A percentile compares a stretch with the other conserved stretches of the same genome.
These are phyloP conservation scores for Lachnellula arida DNA, from an alignment of 2,329 filamentous ascomycete species.

Conservation along the genomic window DNA sequence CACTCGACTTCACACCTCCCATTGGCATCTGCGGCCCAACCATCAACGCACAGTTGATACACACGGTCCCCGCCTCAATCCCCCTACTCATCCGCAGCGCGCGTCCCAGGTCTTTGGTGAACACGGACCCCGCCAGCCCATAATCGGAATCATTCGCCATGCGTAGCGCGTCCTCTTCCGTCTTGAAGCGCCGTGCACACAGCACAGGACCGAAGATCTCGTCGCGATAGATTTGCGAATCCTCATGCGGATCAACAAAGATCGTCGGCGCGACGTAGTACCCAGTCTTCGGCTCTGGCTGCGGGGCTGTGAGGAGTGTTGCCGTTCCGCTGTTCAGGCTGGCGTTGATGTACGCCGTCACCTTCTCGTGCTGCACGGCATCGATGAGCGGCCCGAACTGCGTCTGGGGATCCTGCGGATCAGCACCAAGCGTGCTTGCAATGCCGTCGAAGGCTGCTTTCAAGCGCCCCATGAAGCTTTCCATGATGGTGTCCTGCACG, in stretches of 20 bases:
- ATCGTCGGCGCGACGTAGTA: constrained; percentile 68
- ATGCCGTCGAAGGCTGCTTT: constrained; percentile 7
- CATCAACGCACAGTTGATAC: constrained; percentile 51
- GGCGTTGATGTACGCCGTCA: constrained; percentile 58
- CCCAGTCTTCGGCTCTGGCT: constrained; percentile 56
- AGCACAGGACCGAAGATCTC: constrained; percentile 69
- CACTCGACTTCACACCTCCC: constrained; percentile 69
- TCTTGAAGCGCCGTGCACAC: constrained; percentile 62
- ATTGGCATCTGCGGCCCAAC: constrained; percentile 60
- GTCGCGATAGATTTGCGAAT: constrained; percentile 66
- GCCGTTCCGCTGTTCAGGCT: constrained; percentile 52
- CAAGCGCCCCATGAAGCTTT: constrained; percentile 49
- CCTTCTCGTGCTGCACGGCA: constrained; percentile 56
- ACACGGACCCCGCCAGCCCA: constrained; percentile 56
- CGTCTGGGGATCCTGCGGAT: constrained; percentile 38
- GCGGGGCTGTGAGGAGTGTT: constrained; percentile 55
- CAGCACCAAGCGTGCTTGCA: constrained; percentile 2
- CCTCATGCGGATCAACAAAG: constrained; percentile 59
- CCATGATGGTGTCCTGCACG: constrained; percentile 55
- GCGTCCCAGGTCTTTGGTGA: constrained; percentile 61
- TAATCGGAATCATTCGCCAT: constrained; percentile 54
- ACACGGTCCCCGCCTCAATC: constrained; percentile 47
- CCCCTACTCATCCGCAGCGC: constrained; percentile 58
- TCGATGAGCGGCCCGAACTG: constrained; percentile 54
- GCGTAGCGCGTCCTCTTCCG: constrained; percentile 56